These are phyloP conservation scores for Xylaria sp. DNA, from an alignment of 2,329 filamentous ascomycete genomes.

Conservation along the genomic window DNA sequence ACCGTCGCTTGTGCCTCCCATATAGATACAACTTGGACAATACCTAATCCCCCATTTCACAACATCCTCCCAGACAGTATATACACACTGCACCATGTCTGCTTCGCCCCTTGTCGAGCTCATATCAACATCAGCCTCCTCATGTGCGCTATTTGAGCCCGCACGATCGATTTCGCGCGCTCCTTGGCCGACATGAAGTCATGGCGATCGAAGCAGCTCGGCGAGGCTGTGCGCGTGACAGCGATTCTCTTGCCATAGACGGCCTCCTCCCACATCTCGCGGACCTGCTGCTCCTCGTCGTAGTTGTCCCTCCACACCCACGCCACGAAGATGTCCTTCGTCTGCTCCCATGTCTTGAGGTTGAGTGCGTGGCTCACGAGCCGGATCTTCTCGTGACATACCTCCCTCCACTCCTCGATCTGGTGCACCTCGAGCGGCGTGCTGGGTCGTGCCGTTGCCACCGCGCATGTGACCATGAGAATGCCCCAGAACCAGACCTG, in stretches of 20 bases:
- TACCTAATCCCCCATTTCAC: conserved; percentile 1
- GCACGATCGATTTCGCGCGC: conserved; percentile 38
- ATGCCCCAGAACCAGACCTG: conserved; percentile 44
- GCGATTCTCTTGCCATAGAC: conserved; percentile 38
- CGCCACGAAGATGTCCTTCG: conserved; percentile 36
- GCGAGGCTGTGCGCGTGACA: conserved; percentile 34
- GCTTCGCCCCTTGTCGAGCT: neutral
- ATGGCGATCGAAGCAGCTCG: conserved; percentile 39
- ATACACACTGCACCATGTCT: neutral
- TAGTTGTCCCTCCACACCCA: conserved; percentile 42
- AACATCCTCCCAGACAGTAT: neutral
- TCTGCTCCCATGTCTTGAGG: conserved; percentile 41
- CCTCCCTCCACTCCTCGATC: conserved; percentile 42
- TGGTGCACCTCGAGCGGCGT: conserved; percentile 39
- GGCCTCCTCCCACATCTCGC: conserved; percentile 44
- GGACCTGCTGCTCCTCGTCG: conserved; percentile 40
- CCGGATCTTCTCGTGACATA: conserved; percentile 42
- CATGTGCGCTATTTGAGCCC: conserved; percentile 37
- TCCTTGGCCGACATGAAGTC: conserved; percentile 42
- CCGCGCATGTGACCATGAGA: conserved; percentile 42
- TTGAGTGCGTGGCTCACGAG: conserved; percentile 40
- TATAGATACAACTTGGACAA: conserved; percentile 16
- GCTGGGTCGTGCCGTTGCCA: conserved; percentile 39
- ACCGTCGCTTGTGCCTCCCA: conserved; percentile 18
- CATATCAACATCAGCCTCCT: conserved; percentile 37